A percentile compares a stretch with the other conserved stretches of the same genome.
These are phyloP conservation scores for Xenoacremonium recifei DNA, from an alignment of 2,329 filamentous ascomycete species.

Conservation along the genomic window DNA sequence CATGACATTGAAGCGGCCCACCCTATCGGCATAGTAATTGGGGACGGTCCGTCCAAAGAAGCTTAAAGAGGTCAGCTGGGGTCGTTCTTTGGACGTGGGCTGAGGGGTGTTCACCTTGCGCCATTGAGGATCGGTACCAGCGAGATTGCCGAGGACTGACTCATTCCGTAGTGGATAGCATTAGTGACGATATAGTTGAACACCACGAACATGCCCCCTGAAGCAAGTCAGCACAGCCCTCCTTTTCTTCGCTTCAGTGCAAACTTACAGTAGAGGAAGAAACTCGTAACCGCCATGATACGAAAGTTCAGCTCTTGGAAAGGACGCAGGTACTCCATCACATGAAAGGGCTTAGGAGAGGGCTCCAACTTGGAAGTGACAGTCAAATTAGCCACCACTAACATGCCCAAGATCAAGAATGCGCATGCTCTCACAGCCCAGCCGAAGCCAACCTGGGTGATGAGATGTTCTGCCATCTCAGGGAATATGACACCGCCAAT, in stretches of 20 bases:
- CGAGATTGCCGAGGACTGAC: constrained; percentile 10
- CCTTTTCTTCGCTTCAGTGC: neutral
- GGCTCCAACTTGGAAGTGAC: constrained; percentile 15
- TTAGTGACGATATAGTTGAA: constrained; percentile 18
- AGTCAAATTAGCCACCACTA: constrained; percentile 18
- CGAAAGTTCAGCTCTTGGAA: constrained; percentile 12
- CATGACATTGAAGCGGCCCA: constrained; percentile 18
- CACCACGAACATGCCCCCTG: constrained; percentile 17
- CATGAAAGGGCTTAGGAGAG: constrained; percentile 7
- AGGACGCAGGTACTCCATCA: constrained; percentile 10
- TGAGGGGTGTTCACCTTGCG: constrained; percentile 9
- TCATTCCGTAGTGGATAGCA: constrained; percentile 15
- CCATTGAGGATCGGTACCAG: constrained; percentile 17
- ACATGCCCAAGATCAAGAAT: constrained; percentile 36
- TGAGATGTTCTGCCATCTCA: constrained; percentile 21
- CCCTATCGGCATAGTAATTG: constrained; percentile 16
- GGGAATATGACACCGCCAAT: constrained; percentile 51
- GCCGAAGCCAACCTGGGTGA: constrained; percentile 19
- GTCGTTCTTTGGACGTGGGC: neutral
- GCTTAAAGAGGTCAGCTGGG: constrained; percentile 2
- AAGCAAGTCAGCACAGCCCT: constrained; percentile 4
- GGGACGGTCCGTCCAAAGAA: constrained; percentile 19
- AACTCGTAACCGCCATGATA: constrained; percentile 11
- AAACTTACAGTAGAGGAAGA: constrained; percentile 17
- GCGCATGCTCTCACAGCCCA: constrained; percentile 59